A percentile compares a stretch with the other conserved stretches of the same genome.
These are phyloP conservation scores for Xylariaceae sp. DNA, from an alignment of 2,329 filamentous ascomycete genomes.

Conservation along the genomic window DNA sequence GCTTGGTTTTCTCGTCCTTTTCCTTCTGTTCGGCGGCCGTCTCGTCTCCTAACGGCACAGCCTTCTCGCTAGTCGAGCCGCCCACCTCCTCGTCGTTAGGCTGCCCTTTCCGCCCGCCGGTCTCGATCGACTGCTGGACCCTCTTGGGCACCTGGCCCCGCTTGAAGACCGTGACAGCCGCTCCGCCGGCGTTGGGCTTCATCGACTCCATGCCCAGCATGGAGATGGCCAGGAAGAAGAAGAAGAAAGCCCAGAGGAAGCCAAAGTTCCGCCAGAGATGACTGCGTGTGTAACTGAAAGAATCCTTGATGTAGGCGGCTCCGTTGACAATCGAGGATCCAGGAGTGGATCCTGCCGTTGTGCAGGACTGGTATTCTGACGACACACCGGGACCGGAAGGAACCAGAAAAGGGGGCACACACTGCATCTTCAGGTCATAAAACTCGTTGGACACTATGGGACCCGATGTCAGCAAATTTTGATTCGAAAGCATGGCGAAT, in stretches of 20 bases:
- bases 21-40: slow-evolving; percentile 12
- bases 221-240: slow-evolving; percentile 39
- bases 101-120: slow-evolving; percentile 31
- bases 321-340: slow-evolving; percentile 46
- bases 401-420: slow-evolving; percentile 46
- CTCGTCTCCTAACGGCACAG: slow-evolving; percentile 4
- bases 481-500: no score
- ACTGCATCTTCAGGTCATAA: slow-evolving; percentile 44
- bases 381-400: slow-evolving; percentile 39
- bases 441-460: slow-evolving; percentile 61
- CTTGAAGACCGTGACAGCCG: slow-evolving; percentile 55
- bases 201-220: slow-evolving; percentile 33
- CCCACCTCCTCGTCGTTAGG: slow-evolving; percentile 44
- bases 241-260: slow-evolving; percentile 41
- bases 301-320: slow-evolving; percentile 44
- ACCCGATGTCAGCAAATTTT: no score
- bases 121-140: slow-evolving; percentile 50
- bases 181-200: slow-evolving; percentile 53
- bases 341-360: slow-evolving; percentile 47
- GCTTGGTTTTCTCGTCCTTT: slow-evolving; percentile 26
- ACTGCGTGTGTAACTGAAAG: slow-evolving; percentile 45
- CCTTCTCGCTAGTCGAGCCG: slow-evolving; percentile 37
- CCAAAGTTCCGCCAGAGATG: slow-evolving; percentile 56
- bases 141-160: slow-evolving; percentile 53
- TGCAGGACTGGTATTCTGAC: slow-evolving; percentile 50